Percentiles rank a stretch among this genome's conserved stretches.
These are phyloP conservation scores for Ceratobasidium sp. DNA, from an alignment of 1,284 basidiomycete genomes.

Conservation along the genomic window DNA sequence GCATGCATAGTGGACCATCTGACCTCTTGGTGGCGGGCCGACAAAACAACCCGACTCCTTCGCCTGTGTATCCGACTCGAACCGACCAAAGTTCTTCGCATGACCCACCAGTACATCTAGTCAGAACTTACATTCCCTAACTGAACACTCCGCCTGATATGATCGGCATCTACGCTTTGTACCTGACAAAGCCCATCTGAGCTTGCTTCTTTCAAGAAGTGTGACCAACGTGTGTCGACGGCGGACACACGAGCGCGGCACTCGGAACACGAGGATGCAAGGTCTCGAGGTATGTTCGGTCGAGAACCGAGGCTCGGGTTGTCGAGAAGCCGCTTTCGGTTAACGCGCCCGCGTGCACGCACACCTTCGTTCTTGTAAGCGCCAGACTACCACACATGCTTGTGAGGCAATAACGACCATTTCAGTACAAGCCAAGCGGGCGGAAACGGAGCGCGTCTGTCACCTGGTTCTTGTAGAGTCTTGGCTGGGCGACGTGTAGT, in stretches of 20 bases:
- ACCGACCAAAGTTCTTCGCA: constrained; percentile 17
- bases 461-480: neutral
- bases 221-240: neutral
- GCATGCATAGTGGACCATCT: neutral
- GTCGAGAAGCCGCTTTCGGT: constrained; percentile 39
- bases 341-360: neutral
- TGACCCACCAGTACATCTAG: neutral
- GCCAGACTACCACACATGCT: neutral
- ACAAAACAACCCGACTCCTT: constrained; percentile 26
- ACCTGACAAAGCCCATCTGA: constrained; percentile 6
- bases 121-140: neutral
- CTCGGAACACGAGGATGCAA: constrained; percentile 1
- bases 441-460: neutral
- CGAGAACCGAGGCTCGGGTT: constrained; percentile 21
- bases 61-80: constrained; percentile 33
- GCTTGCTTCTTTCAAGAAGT: neutral
- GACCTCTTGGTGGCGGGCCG: neutral
- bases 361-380: constrained; percentile 9
- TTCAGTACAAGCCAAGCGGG: neutral
- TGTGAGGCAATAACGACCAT: neutral
- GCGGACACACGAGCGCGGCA: constrained; percentile 1
- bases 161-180: too few relatives aligned
- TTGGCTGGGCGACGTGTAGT: neutral
- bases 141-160: neutral
- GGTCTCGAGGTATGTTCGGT: neutral